phyloP scores from a whole-genome alignment of 208 protist species.

The Trichomonas gallinae region DNA sequence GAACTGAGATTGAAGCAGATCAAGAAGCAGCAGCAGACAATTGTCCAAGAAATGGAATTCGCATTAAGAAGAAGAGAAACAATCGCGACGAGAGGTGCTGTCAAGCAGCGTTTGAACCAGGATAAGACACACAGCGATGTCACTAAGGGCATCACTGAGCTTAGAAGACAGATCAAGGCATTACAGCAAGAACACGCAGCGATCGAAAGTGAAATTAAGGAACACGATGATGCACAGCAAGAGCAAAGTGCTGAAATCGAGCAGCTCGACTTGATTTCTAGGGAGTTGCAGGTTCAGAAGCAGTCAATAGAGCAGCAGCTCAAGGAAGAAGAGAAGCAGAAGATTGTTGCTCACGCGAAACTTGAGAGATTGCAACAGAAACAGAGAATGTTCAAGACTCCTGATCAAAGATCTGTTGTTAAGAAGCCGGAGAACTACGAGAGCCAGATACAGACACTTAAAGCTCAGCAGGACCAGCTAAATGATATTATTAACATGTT shows the following conservation, averaged over 20 bases:
- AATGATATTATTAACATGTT: not conserved
- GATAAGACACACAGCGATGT: not conserved
- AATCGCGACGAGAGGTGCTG: not conserved
- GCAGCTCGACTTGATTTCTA: not conserved
- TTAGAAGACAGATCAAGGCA: not conserved
- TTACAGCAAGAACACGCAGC: not conserved
- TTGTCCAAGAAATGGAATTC: slow-evolving; percentile 22
- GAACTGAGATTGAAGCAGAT: slow-evolving; percentile 5
- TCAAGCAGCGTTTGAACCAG: not conserved
- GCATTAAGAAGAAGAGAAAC: not conserved
- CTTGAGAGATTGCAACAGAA: not conserved
- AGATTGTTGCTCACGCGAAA: not conserved
- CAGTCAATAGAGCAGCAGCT: not conserved
- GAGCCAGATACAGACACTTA: not conserved
- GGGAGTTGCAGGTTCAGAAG: not conserved
- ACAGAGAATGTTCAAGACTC: not conserved
- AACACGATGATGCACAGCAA: not conserved
- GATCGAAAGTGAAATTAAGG: not conserved
- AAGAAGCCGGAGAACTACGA: not conserved
- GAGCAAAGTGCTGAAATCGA: not conserved
- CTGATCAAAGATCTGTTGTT: not conserved
- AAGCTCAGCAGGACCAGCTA: not conserved
- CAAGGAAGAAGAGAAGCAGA: not conserved
- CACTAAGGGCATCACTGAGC: not conserved
- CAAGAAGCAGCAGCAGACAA: slow-evolving; percentile 9